A percentile compares a stretch with the other conserved stretches of the same genome.
Conservation (phyloP, 257 asterid genomes). For the Agastache rugosa region DNA sequence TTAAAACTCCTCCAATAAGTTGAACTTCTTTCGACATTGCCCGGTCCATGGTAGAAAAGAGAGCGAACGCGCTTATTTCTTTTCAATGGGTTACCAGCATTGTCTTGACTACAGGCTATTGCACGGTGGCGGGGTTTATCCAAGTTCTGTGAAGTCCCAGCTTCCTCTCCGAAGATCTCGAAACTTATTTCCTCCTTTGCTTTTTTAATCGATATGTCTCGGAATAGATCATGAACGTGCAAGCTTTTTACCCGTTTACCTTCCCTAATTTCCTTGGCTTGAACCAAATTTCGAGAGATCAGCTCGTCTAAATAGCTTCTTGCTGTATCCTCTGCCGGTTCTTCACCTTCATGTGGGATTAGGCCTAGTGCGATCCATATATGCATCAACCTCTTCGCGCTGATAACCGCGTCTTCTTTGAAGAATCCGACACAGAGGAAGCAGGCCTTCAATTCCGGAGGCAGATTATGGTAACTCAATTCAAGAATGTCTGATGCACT, state of each 20-base stretch:
- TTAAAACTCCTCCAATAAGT: constrained; percentile 21
- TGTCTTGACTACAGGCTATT: background rate
- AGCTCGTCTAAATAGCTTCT: too few species aligned
- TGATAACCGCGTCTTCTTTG: constrained; percentile 34
- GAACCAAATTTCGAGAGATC: too few species aligned
- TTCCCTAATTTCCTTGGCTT: background rate
- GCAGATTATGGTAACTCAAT: constrained; percentile 37
- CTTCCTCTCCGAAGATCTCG: constrained; percentile 22
- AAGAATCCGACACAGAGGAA: constrained; percentile 37
- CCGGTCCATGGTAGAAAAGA: background rate
- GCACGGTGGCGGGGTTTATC: constrained; percentile 26
- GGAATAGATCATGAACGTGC: constrained; percentile 34
- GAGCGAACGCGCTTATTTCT: constrained; percentile 20
- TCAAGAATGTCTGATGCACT: constrained; percentile 8
- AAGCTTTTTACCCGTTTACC: constrained; percentile 10
- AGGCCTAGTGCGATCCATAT: constrained; percentile 46
- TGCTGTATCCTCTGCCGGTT: too few species aligned
- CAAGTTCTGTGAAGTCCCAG: background rate
- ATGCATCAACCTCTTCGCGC: constrained; percentile 9
- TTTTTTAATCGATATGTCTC: constrained; percentile 25
- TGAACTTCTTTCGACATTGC: background rate
- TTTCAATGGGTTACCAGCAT: background rate
- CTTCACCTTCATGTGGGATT: background rate
- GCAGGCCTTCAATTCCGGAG: constrained; percentile 39
- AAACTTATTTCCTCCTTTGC: constrained; percentile 38